These are phyloP conservation scores for Clausena lansium DNA, from an alignment of 345 rosid species.

Conservation along the genomic window DNA sequence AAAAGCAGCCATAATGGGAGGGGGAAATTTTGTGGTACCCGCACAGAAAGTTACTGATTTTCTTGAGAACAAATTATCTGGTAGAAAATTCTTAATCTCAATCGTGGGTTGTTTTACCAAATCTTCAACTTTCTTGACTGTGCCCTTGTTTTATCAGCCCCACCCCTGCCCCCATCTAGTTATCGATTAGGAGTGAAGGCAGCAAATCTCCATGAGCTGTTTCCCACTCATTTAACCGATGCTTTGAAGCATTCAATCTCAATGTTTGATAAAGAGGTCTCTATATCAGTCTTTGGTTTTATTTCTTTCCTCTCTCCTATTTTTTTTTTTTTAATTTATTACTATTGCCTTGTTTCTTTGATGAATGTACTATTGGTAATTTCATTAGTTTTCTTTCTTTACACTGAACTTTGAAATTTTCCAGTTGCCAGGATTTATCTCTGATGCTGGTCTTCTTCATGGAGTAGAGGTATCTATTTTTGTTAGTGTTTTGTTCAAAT, in stretches of 20 bases:
- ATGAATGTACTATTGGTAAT: not conserved
- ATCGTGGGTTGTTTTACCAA: not conserved
- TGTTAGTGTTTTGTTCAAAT: not conserved
- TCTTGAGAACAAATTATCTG: slow-evolving; percentile 70
- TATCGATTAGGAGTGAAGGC: slow-evolving; percentile 87
- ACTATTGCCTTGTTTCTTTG: not conserved
- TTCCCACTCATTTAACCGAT: slow-evolving; percentile 65
- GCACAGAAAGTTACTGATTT: slow-evolving; percentile 87
- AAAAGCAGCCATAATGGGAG: slow-evolving; percentile 89
- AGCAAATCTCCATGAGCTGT: slow-evolving; percentile 78
- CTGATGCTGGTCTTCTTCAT: slow-evolving; percentile 86
- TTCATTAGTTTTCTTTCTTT: slow-evolving; percentile 6
- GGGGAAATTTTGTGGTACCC: slow-evolving; percentile 77
- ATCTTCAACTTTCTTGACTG: slow-evolving; percentile 15
- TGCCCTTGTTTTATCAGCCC: slow-evolving; percentile 41
- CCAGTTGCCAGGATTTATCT: slow-evolving; percentile 89
- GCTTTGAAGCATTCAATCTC: slow-evolving; percentile 66
- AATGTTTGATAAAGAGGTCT: slow-evolving; percentile 79
- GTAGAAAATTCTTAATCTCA: slow-evolving; percentile 27
- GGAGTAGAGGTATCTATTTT: slow-evolving; percentile 76
- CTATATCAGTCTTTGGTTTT: not conserved
- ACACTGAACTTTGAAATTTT: slow-evolving; percentile 21
- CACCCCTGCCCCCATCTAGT: slow-evolving; percentile 81
- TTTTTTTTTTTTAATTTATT: not conserved
- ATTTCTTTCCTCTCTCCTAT: too few species aligned